phyloP scores from a whole-genome alignment of 306 rosid genomes.

The Biancaea sappan region DNA sequence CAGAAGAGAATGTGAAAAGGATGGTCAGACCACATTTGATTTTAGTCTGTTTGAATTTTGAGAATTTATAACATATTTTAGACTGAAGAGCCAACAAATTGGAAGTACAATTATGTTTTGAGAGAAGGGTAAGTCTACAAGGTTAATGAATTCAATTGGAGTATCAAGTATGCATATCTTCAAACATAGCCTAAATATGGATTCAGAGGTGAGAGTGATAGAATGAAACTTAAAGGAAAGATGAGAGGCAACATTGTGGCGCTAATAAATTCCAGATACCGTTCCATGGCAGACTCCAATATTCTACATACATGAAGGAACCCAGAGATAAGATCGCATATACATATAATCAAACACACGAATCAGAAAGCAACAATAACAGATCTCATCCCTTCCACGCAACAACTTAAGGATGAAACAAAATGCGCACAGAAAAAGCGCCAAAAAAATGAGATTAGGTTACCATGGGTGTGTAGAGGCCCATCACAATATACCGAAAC shows the following conservation, averaged over 20 bases:
- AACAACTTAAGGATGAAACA: constrained; percentile 4
- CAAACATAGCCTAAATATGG: neutral
- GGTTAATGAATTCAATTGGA: neutral
- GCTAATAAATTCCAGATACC: constrained; percentile 22
- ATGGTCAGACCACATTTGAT: neutral
- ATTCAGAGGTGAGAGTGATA: neutral
- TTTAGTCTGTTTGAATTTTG: constrained; percentile 15
- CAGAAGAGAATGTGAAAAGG: constrained; percentile 9
- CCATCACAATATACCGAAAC: constrained; percentile 80
- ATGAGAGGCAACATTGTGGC: constrained; percentile 21
- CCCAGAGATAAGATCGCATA: constrained; percentile 22
- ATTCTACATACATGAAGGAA: constrained; percentile 11
- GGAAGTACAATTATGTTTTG: neutral
- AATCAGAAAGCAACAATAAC: constrained; percentile 45
- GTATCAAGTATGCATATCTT: constrained; percentile 17
- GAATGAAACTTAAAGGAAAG: neutral
- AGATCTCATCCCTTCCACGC: constrained; percentile 63
- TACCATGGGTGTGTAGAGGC: constrained; percentile 95
- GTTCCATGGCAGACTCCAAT: constrained; percentile 9
- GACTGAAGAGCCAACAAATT: constrained; percentile 19
- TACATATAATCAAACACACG: constrained; percentile 28
- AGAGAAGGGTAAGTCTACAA: neutral
- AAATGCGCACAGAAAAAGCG: constrained; percentile 15
- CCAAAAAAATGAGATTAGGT: constrained; percentile 33
- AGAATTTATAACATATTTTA: neutral